Percentiles rank a stretch among this genome's conserved stretches.
Conservation (phyloP, 441 rosid species). For the Corymbia citriodora region DNA sequence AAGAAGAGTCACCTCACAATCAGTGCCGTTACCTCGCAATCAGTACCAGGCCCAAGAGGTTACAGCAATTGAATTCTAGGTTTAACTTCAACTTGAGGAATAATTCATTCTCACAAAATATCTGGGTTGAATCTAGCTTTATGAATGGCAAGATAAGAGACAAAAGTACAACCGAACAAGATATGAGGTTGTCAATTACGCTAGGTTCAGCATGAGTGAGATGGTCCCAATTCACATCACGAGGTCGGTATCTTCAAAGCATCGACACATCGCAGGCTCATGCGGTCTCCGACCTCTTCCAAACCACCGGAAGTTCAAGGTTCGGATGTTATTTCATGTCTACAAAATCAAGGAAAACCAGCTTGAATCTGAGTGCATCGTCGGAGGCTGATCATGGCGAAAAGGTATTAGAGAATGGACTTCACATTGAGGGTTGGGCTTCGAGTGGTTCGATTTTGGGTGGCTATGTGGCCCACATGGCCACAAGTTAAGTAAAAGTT, state of each 20-base stretch:
- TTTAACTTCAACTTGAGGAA: not conserved
- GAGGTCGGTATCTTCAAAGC: not conserved
- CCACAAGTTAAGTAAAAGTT: not conserved
- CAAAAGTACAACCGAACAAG: not conserved
- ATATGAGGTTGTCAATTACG: not conserved
- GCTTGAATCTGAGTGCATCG: not conserved
- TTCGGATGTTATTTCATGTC: not conserved
- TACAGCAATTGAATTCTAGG: not conserved
- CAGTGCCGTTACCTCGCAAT: not conserved
- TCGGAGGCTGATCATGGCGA: not conserved
- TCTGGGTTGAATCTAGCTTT: not conserved
- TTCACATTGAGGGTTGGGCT: not conserved
- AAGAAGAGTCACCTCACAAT: not conserved
- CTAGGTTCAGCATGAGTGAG: not conserved
- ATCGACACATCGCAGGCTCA: not conserved
- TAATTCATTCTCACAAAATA: not conserved
- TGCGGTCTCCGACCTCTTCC: not conserved
- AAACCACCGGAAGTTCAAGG: not conserved
- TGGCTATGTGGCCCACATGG: not conserved
- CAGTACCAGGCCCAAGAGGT: not conserved
- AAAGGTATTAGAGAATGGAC: not conserved
- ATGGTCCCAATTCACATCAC: not conserved
- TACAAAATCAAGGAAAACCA: not conserved
- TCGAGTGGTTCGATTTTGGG: not conserved
- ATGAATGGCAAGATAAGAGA: not conserved